A percentile compares a stretch with the other conserved stretches of the same genome.
Evolutionary conservation across 2,329 filamentous ascomycete species (phyloP).

Genomic region (Pseudogymnoascus sp.): DNA sequence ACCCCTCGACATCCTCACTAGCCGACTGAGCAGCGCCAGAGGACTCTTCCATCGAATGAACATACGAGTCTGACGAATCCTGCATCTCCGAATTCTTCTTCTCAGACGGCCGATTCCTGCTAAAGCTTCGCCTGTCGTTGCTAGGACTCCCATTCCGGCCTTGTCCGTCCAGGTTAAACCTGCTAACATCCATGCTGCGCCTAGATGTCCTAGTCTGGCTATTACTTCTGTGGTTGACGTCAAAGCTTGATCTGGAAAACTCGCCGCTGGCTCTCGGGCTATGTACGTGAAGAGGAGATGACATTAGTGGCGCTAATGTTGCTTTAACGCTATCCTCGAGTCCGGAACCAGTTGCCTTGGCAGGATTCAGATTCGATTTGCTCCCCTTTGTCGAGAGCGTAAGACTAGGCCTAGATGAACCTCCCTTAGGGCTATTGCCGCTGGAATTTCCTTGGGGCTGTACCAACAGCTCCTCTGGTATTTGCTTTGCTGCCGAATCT

Average conservation of each 20-base stretch:
- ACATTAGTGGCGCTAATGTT: slow-evolving; percentile 46
- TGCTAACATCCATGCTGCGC: slow-evolving; percentile 45
- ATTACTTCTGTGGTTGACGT: slow-evolving; percentile 44
- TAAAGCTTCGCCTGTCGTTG: slow-evolving; percentile 43
- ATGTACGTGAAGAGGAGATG: slow-evolving; percentile 14
- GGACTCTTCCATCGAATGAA: slow-evolving; percentile 64
- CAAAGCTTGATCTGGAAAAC: slow-evolving; percentile 43
- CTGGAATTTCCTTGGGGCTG: slow-evolving; percentile 16
- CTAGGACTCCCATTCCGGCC: slow-evolving; percentile 55
- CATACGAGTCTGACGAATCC: slow-evolving; percentile 66
- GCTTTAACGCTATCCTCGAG: slow-evolving; percentile 52
- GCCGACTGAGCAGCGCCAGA: slow-evolving; percentile 63
- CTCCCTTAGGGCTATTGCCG: slow-evolving; percentile 16
- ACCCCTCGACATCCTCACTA: slow-evolving; percentile 64
- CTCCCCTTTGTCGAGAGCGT: slow-evolving; percentile 17
- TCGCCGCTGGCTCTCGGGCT: slow-evolving; percentile 52
- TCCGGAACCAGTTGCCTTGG: slow-evolving; percentile 20
- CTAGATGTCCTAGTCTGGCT: slow-evolving; percentile 34
- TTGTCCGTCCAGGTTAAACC: slow-evolving; percentile 33
- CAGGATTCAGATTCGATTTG: slow-evolving; percentile 15
- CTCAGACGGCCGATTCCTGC: slow-evolving; percentile 40
- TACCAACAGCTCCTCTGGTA: slow-evolving; percentile 24
- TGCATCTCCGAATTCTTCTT: slow-evolving; percentile 45
- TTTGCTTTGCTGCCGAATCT: slow-evolving; percentile 27
- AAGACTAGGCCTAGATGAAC: slow-evolving; percentile 21